Evolutionary conservation across 306 rosid species (phyloP).

Genomic region (Mimosa bimucronata): DNA sequence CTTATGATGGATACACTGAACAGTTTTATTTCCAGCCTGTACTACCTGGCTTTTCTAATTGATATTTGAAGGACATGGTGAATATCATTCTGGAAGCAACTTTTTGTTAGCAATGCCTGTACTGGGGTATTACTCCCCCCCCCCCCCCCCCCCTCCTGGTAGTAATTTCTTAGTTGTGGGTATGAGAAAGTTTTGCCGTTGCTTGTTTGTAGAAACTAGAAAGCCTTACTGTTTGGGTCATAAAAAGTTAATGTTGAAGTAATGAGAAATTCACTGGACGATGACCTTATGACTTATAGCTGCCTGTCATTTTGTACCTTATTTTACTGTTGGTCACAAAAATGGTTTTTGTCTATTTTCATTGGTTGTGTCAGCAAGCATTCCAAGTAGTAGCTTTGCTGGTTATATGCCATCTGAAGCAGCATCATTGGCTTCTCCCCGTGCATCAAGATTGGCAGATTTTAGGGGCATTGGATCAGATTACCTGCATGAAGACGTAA

Average conservation of each 20-base stretch:
- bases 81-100: neutral
- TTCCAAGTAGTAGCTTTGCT: constrained; percentile 49
- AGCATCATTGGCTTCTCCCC: constrained; percentile 45
- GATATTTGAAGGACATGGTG: neutral
- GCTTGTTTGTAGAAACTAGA: too few relatives aligned
- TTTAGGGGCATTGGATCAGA: constrained; percentile 46
- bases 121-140: neutral
- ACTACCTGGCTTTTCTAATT: neutral
- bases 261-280: neutral
- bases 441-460: constrained; percentile 38
- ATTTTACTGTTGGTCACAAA: constrained; percentile 1
- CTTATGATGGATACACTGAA: neutral
- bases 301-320: constrained; percentile 10
- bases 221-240: too few relatives aligned
- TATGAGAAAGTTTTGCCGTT: too few relatives aligned
- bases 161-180: too few relatives aligned
- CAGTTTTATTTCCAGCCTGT: neutral
- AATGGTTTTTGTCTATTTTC: constrained; percentile 26
- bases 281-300: constrained; percentile 17
- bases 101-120: neutral
- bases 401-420: constrained; percentile 57
- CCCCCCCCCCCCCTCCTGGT: too few relatives aligned
- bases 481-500: constrained; percentile 57
- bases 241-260: too few relatives aligned
- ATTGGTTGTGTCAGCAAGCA: constrained; percentile 47